A percentile compares a stretch with the other conserved stretches of the same genome.
Evolutionary conservation across 2,329 filamentous ascomycete genomes (phyloP).

Genomic region (Fusarium xyrophilum): DNA sequence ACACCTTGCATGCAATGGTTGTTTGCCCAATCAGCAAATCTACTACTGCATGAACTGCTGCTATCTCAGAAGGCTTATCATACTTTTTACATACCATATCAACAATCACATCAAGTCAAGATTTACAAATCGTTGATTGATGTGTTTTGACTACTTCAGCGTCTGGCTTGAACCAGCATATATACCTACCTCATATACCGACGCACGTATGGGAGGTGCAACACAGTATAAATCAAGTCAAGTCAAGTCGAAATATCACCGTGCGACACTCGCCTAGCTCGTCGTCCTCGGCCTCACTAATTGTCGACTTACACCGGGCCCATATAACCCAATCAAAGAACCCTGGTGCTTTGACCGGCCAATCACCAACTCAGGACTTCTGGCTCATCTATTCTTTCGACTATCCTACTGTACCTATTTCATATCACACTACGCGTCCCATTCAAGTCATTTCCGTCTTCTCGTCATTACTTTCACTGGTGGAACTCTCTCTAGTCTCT

Average conservation of each 20-base stretch:
- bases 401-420: constrained; percentile 1
- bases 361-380: constrained; percentile 20
- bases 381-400: constrained; percentile 5
- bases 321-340: constrained; percentile 28
- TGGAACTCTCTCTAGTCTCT: constrained; percentile 8
- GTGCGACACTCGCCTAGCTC: not conserved
- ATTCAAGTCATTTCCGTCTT: constrained; percentile 10
- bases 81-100: not conserved
- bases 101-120: not conserved
- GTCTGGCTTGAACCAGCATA: not conserved
- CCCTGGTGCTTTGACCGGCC: constrained; percentile 4
- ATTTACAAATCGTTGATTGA: not conserved
- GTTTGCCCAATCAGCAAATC: not conserved
- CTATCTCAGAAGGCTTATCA: not conserved
- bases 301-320: constrained; percentile 31
- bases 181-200: not conserved
- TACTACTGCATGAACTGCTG: not conserved
- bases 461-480: constrained; percentile 12
- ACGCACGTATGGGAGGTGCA: not conserved
- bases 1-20: not conserved
- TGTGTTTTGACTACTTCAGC: not conserved
- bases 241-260: not conserved
- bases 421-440: constrained; percentile 14
- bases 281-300: constrained; percentile 2
- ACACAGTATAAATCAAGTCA: not conserved